Evolutionary conservation across 371 early-diverging fungal genomes (phyloP).

Genomic region (Phascolomyces articulosus): DNA sequence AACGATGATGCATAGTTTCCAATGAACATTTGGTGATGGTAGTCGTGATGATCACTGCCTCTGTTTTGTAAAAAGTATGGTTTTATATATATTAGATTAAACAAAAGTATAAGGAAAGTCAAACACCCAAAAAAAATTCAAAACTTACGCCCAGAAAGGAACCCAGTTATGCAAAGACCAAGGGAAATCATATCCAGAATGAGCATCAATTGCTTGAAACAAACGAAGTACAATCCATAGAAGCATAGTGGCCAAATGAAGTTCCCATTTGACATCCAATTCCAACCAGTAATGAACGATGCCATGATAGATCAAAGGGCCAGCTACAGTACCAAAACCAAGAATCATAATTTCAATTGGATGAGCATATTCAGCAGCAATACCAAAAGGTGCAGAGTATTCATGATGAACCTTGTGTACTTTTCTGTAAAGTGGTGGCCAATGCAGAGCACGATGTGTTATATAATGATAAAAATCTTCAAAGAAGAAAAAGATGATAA

Average conservation of each 20-base stretch:
- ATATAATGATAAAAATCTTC: conserved; percentile 86
- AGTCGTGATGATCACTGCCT: conserved; percentile 86
- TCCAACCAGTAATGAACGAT: conserved; percentile 16
- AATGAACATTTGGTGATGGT: conserved; percentile 82
- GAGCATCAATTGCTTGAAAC: conserved; percentile 88
- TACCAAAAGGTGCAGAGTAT: conserved; percentile 89
- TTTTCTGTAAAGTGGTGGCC: conserved; percentile 83
- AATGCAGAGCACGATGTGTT: conserved; percentile 89
- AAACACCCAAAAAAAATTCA: no score
- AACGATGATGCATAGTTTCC: conserved; percentile 83
- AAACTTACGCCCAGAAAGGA: conserved; percentile 56
- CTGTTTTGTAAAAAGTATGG: no score
- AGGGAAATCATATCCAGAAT: conserved; percentile 95
- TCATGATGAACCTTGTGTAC: conserved; percentile 96
- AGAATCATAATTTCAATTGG: conserved; percentile 80
- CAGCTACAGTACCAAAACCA: conserved; percentile 77
- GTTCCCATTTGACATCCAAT: conserved; percentile 47
- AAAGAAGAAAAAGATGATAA: conserved; percentile 75
- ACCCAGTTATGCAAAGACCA: conserved; percentile 80
- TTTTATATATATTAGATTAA: no score
- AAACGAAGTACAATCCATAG: conserved; percentile 80
- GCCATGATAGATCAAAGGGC: conserved; percentile 63
- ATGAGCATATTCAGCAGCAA: conserved; percentile 87
- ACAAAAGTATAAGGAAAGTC: no score
- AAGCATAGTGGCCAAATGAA: conserved; percentile 81